A percentile compares a stretch with the other conserved stretches of the same genome.
phyloP scores from a whole-genome alignment of 257 asterid genomes.

The Handroanthus guayacan region DNA sequence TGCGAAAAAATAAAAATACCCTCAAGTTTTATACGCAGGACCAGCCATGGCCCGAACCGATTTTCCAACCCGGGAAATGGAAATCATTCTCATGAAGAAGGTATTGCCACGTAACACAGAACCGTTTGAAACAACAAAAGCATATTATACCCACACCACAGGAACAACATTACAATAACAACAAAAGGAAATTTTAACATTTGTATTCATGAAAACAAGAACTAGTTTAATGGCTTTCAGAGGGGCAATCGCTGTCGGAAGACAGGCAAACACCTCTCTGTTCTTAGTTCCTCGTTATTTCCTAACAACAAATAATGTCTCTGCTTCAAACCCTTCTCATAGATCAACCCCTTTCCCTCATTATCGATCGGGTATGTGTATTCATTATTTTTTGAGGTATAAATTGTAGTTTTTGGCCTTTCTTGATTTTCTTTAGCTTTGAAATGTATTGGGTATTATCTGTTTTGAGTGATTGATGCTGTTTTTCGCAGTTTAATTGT shows the following conservation, averaged over 20 bases:
- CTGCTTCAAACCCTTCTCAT: conserved; percentile 39
- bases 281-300: conserved; percentile 43
- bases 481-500: too few species aligned
- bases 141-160: background rate
- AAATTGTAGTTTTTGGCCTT: background rate
- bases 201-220: conserved; percentile 4
- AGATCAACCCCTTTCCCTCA: conserved; percentile 40
- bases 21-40: background rate
- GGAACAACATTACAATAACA: background rate
- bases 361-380: conserved; percentile 46
- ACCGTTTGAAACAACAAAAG: conserved; percentile 22
- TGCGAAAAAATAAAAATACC: too few species aligned
- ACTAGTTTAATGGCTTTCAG: conserved; percentile 56
- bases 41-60: conserved; percentile 15
- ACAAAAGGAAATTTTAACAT: background rate
- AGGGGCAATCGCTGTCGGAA: conserved; percentile 55
- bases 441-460: too few species aligned
- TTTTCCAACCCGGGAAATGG: conserved; percentile 11
- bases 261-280: conserved; percentile 45
- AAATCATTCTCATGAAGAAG: conserved; percentile 43
- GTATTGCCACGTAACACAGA: conserved; percentile 57
- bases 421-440: too few species aligned
- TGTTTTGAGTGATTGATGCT: too few species aligned
- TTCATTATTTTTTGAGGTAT: background rate
- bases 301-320: conserved; percentile 37